Evolutionary conservation across 2,329 filamentous ascomycete genomes (phyloP).

Genomic region (Monosporascus sp.): DNA sequence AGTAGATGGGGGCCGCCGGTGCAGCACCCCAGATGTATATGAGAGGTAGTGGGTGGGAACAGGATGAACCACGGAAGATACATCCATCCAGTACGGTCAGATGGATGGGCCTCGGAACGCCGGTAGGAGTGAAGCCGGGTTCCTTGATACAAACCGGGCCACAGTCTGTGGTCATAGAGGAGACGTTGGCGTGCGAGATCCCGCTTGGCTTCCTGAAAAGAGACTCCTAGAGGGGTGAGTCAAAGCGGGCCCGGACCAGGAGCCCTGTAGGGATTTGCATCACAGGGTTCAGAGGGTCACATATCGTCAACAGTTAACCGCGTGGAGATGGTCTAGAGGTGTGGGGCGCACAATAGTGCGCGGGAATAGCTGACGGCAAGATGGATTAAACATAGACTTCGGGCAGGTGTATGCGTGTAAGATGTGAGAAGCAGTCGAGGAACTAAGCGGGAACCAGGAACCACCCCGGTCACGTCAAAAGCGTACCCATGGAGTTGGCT

Average conservation of each 20-base stretch:
- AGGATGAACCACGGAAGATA: slow-evolving; percentile 34
- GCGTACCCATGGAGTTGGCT: slow-evolving; percentile 19
- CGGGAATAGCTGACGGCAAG: slow-evolving; percentile 21
- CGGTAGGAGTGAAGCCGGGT: slow-evolving; percentile 48
- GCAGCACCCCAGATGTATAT: slow-evolving; percentile 49
- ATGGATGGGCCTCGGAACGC: slow-evolving; percentile 43
- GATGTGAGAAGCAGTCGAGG: slow-evolving; percentile 22
- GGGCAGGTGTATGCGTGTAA: slow-evolving; percentile 9
- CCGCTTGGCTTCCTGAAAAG: slow-evolving; percentile 34
- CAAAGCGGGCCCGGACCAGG: slow-evolving; percentile 23
- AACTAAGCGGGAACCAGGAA: slow-evolving; percentile 27
- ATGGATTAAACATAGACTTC: slow-evolving; percentile 16
- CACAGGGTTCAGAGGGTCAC: slow-evolving; percentile 33
- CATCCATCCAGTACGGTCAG: slow-evolving; percentile 37
- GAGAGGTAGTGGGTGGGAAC: slow-evolving; percentile 40
- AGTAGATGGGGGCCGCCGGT: slow-evolving; percentile 39
- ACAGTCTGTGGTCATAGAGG: slow-evolving; percentile 25
- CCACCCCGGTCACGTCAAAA: slow-evolving; percentile 20
- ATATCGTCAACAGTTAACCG: slow-evolving; percentile 38
- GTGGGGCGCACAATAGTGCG: slow-evolving; percentile 27
- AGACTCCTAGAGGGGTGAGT: slow-evolving; percentile 23
- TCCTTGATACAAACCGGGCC: slow-evolving; percentile 41
- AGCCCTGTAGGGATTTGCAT: slow-evolving; percentile 31
- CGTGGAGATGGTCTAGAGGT: slow-evolving; percentile 21
- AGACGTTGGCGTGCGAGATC: slow-evolving; percentile 30